Evolutionary conservation across 169 alveolate genomes (phyloP), one percentile per base, ranked within the genome.

Genomic region (Fabrea salina): DNA sequence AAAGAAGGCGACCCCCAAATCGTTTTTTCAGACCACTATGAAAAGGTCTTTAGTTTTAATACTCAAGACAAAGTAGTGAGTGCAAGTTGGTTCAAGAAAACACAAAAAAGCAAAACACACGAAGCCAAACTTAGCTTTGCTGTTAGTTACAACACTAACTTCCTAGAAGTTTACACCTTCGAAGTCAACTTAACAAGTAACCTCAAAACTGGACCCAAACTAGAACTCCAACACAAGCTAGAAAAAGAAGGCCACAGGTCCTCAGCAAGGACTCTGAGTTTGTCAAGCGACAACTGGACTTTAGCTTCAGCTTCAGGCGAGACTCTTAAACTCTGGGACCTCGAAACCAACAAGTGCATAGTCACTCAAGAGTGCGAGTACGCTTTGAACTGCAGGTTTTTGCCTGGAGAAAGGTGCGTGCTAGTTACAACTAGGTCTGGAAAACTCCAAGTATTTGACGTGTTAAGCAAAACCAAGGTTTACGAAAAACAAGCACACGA

Each of bases 391-490:
- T 27, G 57, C 40, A 16, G 16, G 16, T 53, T 19, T 6, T 40
- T 82, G 3, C 70, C 83, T 27, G 53, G 84, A 79, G 43, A 83
- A n/a, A 75, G 53, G 67, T 70, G 41, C 50, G 82, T 83, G 6
- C 32, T 86, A 22, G 64, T 87, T 16, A 93, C 91, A 6, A 83
- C 87, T 51, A 85, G 80, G 40, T 59, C 64, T 47, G 96, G 96
- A 16, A 35, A 33, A 1, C 16, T 91, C 16, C 59, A 84, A 43
- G 44, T 89, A 50, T 70, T 70, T 43, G 87, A 89, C 67, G 50
- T 87, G 25, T 35, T 76, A 35, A 50, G 82, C 16, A 71, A 70
- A 66, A 87, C 79, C 39, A n/a, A 56, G 4, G 54, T 85, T 5
- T 85, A 64, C 33, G 86, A 88, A 49, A 50, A 58, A 13, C 54